Base-by-base conservation (phyloP, 441 rosid genomes). In the Jatropha multifida region DNA sequence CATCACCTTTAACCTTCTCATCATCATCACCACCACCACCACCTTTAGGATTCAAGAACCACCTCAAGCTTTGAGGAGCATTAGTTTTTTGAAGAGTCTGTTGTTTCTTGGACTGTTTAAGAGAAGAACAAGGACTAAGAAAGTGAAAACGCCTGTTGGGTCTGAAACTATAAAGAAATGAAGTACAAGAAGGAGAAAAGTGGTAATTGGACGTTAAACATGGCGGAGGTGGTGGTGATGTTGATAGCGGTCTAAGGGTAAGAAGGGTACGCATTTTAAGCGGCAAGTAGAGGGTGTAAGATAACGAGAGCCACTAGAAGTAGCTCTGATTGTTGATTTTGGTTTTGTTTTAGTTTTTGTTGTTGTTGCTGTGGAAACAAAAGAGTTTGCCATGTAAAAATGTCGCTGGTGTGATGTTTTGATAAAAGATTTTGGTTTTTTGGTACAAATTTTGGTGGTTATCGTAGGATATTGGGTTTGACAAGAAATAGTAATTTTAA, bases 91-190 rank as follows among this genome's bases (percentile, higher is more conserved):
- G 85, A 76, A 90, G 92, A 65, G 93, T 84, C 72, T 80, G 78
- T 75, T 86, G 88, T 71, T 93, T 92, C 84, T 87, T 90, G 9
- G 92, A 79, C 51, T 90, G 95, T 64, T 85, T 89, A 38, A 93
- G 90, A 60, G 97, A 90, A 63, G 96, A 92, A 75, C 86, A 88
- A 64, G 99, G 92, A 49, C 81, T 81, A 32, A 93, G 81, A 86
- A 93, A 93, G 67, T 92, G 94, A 76, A 89, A 90, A 68, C 97
- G 94, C 76, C 74, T 86, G 75, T 27, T 84, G 92, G 93, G 88
- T 77, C 83, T 86, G 74, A 83, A 85, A 85, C 85, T 77, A 74
- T 72, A 80, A 49, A 83, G 82, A 44, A 81, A 87, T 3, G 91
- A 81, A 56, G 83, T 56, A 66, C 64, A 69, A 51, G 82, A 76